Base-by-base conservation (phyloP, 2,329 filamentous ascomycete genomes). In the Phoma sp. region DNA sequence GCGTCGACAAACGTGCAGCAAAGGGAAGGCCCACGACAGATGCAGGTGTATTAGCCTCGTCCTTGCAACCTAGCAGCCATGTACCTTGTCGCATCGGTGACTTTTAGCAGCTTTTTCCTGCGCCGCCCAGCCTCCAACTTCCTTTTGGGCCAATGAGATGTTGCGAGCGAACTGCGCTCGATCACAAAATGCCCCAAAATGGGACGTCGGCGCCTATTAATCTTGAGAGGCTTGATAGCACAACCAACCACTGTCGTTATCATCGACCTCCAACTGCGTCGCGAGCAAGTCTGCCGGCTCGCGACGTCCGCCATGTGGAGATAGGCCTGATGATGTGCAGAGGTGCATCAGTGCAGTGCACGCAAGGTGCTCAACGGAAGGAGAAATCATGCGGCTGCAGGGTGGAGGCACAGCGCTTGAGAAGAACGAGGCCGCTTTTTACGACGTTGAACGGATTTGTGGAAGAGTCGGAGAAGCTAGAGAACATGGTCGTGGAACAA, bases 121-220 rank as follows among this genome's bases (percentile, higher is more conserved):
- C 50, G 33, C 47, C 30, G 42, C 51, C 51, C 51, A 54, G 51
- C 56, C 14, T 21, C 66, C 68, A 72, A 70, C 71, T 48, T 56
- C 36, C 42, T 28, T 17, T 11, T 11, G 11, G 23, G 33, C 51
- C 51, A 54, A 54, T 54, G 34, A 40, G 46, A 18, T n/a, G 21
- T 23, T 12, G 18, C 30, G 25, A 36, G 9, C 15, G 46, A n/a
- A 23, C 12, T 40, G 36, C 7, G 7, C 53, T 64, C 56, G 46
- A 48, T 53, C 69, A 68, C 64, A 67, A 68, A 68, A 65, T 67
- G 42, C 47, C 65, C 68, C 58, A 33, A 66, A 63, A 49, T 60
- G 58, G 70, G 57, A 63, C 55, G 37, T 67, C 56, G 67, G 71
- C 71, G 71, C 62, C 62, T 74, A 74, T 59, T 64, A 66, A 57